Conservation (phyloP, 2,329 filamentous ascomycete species). For the Neocucurbitaria cava region DNA sequence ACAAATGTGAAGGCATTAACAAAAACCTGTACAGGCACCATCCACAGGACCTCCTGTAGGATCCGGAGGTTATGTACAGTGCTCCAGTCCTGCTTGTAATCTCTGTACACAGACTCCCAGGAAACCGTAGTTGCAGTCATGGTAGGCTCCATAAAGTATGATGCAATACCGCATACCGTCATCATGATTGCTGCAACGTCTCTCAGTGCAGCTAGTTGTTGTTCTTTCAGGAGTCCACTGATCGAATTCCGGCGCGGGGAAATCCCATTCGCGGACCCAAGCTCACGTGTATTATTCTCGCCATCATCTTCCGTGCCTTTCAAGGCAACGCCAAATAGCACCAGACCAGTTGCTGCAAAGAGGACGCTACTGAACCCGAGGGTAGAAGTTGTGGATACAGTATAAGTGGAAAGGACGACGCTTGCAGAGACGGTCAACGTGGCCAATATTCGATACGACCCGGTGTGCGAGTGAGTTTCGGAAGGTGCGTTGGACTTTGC, state of each 20-base stretch:
- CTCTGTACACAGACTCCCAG: constrained; percentile 36
- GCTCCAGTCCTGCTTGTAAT: constrained; percentile 36
- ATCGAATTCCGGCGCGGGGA: constrained; percentile 26
- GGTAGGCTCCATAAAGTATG: constrained; percentile 38
- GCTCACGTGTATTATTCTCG: constrained; percentile 32
- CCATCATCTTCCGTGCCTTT: constrained; percentile 31
- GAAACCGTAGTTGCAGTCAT: constrained; percentile 31
- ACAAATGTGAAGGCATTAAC: constrained; percentile 39
- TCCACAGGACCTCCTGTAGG: constrained; percentile 34
- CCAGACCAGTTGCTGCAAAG: constrained; percentile 49
- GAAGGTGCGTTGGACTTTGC: constrained; percentile 18
- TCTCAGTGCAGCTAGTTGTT: constrained; percentile 36
- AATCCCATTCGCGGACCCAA: constrained; percentile 39
- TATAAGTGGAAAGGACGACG: constrained; percentile 44
- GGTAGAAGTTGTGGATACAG: constrained; percentile 43
- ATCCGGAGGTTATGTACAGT: constrained; percentile 33
- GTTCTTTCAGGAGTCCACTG: constrained; percentile 31
- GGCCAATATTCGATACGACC: constrained; percentile 40
- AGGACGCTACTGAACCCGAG: constrained; percentile 53
- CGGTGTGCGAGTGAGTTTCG: constrained; percentile 21
- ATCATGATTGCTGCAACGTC: constrained; percentile 38
- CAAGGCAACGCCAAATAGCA: constrained; percentile 49
- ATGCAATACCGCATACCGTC: constrained; percentile 35
- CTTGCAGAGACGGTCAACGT: constrained; percentile 46
- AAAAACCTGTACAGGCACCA: constrained; percentile 31